Evolutionary conservation across 179 eudicot species (phyloP).

Genomic region (Actinidia arguta): DNA sequence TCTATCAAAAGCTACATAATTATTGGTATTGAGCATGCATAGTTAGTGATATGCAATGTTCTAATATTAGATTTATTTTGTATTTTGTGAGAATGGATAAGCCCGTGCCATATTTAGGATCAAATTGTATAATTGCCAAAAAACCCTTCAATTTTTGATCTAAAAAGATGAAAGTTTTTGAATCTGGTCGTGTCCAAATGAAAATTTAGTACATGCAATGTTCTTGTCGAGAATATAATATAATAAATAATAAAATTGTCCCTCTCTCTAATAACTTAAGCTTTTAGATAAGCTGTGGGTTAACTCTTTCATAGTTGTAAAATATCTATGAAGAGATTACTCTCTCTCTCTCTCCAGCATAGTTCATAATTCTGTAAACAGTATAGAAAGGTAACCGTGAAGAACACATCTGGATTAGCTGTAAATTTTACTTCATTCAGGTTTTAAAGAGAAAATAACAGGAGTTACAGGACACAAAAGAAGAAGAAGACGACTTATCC

Average conservation of each 20-base stretch:
- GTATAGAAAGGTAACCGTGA: not conserved
- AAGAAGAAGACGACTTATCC: not conserved
- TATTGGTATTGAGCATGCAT: not conserved
- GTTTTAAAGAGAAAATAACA: not conserved
- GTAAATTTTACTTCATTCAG: not conserved
- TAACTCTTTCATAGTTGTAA: no score
- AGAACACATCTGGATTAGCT: not conserved
- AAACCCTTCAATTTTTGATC: not conserved
- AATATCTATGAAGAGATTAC: not conserved
- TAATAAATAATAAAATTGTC: no score
- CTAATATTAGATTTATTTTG: not conserved
- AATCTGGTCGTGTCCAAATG: not conserved
- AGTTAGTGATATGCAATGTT: not conserved
- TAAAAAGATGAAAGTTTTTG: not conserved
- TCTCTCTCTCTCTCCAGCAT: not conserved
- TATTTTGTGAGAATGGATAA: not conserved
- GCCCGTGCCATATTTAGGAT: not conserved
- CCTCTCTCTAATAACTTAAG: no score
- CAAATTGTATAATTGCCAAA: not conserved
- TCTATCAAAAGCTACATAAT: no score
- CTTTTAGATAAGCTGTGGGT: no score
- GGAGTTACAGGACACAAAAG: not conserved
- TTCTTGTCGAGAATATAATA: not conserved
- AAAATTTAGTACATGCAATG: not conserved
- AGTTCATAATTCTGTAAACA: not conserved